These are phyloP conservation scores for Avena eriantha DNA, from an alignment of 176 grass and related monocot genomes.

Conservation along the genomic window DNA sequence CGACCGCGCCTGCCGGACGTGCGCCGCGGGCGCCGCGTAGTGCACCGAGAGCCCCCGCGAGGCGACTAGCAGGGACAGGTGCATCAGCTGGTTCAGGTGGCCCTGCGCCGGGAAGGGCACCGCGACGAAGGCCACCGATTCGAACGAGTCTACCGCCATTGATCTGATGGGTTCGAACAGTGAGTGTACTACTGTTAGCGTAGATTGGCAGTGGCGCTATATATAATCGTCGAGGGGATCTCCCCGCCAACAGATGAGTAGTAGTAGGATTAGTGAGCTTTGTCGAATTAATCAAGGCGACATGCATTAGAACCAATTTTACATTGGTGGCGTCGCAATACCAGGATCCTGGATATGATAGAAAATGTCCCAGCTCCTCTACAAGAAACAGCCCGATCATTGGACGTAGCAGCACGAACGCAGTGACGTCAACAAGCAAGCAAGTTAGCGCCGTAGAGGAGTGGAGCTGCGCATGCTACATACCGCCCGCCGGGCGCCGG, in stretches of 20 bases:
- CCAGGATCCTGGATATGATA: not conserved
- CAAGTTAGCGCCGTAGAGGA: not conserved
- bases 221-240: not conserved
- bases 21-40: slow-evolving; percentile 42
- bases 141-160: not conserved
- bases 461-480: not conserved
- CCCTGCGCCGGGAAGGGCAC: slow-evolving; percentile 24
- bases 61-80: slow-evolving; percentile 19
- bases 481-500: not conserved
- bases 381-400: not conserved
- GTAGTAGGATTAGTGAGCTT: not conserved
- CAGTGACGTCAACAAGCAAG: not conserved
- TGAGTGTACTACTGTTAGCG: not conserved
- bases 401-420: not conserved
- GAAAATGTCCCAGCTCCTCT: not conserved
- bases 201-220: not conserved
- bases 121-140: slow-evolving; percentile 13
- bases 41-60: slow-evolving; percentile 45
- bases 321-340: not conserved
- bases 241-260: not conserved
- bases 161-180: not conserved
- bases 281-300: not conserved
- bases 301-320: not conserved
- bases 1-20: slow-evolving; percentile 5
- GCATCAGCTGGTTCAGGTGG: slow-evolving; percentile 28